Evolutionary conservation across 257 asterid genomes (phyloP).

Genomic region (Henckelia pumila): DNA sequence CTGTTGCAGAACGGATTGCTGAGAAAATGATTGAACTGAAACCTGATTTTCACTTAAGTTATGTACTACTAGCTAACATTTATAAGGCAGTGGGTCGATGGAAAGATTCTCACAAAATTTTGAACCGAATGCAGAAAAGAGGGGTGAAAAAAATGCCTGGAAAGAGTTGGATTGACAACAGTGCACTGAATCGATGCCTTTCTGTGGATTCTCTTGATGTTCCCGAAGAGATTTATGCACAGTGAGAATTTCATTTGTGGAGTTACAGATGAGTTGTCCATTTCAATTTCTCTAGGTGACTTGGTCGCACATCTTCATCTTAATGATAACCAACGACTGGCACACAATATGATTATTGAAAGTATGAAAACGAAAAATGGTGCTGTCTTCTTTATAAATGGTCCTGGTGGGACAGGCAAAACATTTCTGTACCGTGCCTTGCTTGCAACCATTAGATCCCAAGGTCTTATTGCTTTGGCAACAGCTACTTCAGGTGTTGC

Average conservation of each 20-base stretch:
- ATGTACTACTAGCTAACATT: constrained; percentile 71
- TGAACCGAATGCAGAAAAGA: constrained; percentile 55
- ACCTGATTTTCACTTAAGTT: constrained; percentile 80
- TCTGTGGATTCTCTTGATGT: constrained; percentile 13
- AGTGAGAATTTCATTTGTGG: constrained; percentile 2
- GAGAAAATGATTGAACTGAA: constrained; percentile 63
- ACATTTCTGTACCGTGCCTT: no score
- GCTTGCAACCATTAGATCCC: no score
- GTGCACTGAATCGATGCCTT: constrained; percentile 24
- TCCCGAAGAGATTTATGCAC: constrained; percentile 17
- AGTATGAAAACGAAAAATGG: no score
- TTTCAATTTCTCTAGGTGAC: no score
- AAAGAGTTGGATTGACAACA: constrained; percentile 71
- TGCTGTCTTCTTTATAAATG: no score
- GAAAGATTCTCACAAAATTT: constrained; percentile 63
- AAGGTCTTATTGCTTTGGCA: no score
- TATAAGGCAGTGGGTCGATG: constrained; percentile 76
- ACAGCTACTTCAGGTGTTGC: no score
- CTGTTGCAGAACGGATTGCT: constrained; percentile 62
- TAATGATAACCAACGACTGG: no score
- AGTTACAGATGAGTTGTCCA: no score
- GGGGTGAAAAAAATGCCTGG: constrained; percentile 71
- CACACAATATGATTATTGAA: no score
- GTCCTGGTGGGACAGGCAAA: no score
- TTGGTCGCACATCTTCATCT: no score